Conservation (phyloP, 352 stramenopile genomes). For the Pythium plurisporium region DNA sequence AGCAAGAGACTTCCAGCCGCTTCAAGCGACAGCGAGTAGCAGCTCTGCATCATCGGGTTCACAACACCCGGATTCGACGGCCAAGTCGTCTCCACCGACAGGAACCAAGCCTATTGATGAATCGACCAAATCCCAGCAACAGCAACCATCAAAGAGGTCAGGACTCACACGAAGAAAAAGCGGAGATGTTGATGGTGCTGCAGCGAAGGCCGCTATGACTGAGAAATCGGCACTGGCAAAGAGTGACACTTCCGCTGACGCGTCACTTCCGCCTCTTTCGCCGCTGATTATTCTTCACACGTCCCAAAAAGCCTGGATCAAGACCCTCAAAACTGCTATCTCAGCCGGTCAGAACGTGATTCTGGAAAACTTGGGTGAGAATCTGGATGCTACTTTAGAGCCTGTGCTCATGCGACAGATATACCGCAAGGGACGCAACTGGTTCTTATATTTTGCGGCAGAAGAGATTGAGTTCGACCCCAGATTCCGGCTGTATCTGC, state of each 20-base stretch:
- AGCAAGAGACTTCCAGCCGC: constrained; percentile 40
- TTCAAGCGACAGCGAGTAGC: background rate
- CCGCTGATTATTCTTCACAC: constrained; percentile 68
- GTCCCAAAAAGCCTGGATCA: constrained; percentile 75
- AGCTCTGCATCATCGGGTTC: background rate
- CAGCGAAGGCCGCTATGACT: background rate
- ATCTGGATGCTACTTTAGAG: constrained; percentile 84
- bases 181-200: background rate
- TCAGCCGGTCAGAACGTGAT: constrained; percentile 78
- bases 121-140: background rate
- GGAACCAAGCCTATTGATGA: background rate
- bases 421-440: constrained; percentile 84
- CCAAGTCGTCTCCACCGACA: background rate
- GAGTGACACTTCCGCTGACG: background rate
- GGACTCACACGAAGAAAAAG: background rate
- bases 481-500: constrained; percentile 84
- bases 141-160: background rate
- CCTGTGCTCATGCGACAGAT: constrained; percentile 87
- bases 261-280: background rate
- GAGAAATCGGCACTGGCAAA: constrained; percentile 5
- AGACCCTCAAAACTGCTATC: constrained; percentile 71
- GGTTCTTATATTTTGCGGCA: constrained; percentile 84
- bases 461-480: constrained; percentile 90
- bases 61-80: background rate
- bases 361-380: constrained; percentile 86